Evolutionary conservation across 2,329 filamentous ascomycete genomes (phyloP), one percentile per base, ranked within the genome.

Genomic region (Mycogone perniciosa): DNA sequence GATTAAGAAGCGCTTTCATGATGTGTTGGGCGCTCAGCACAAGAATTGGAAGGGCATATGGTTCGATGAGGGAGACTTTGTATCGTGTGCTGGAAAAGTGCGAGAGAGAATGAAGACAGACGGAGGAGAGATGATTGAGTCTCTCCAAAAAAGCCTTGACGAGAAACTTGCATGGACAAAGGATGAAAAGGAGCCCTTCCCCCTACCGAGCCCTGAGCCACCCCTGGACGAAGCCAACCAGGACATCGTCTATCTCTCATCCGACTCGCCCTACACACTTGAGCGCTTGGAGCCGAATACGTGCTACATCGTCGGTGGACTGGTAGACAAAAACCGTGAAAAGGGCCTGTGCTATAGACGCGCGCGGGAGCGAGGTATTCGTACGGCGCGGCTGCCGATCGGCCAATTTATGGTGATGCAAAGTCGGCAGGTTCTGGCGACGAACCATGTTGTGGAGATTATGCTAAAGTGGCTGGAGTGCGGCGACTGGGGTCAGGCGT

Each of bases 361-460:
- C 11, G 93, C 93, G 0, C 75, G 80, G 48, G 81, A 85, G 49
- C 77, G 77, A 55, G 88, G 88, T 0, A 82, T 99, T 60, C 85
- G 86, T 56, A 97, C 93, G 0, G 93, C 92, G 2, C 91, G 89
- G 65, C 69, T 99, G 50, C 93, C 93, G 0, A 97, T 99, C 60
- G 89, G 90, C n/a, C 85, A 97, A 56, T 97, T 89, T 67, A 85
- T 99, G 76, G 80, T 89, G 56, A 95, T 99, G 88, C 80, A 85
- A 50, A 91, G 86, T 60, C 82, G 93, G 31, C 82, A 86, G 60
- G 88, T 99, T 4, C 73, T 99, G 51, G 85, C 92, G 4, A 96
- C 92, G 6, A 99, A 97, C 64, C 93, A 99, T 63, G 93, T 99
- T 1, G 81, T 93, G 43, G 92, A 97, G 70, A 97, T 99, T 56